These are phyloP conservation scores for Solanum chiquidenum DNA, from an alignment of 257 asterid species.

Conservation along the genomic window DNA sequence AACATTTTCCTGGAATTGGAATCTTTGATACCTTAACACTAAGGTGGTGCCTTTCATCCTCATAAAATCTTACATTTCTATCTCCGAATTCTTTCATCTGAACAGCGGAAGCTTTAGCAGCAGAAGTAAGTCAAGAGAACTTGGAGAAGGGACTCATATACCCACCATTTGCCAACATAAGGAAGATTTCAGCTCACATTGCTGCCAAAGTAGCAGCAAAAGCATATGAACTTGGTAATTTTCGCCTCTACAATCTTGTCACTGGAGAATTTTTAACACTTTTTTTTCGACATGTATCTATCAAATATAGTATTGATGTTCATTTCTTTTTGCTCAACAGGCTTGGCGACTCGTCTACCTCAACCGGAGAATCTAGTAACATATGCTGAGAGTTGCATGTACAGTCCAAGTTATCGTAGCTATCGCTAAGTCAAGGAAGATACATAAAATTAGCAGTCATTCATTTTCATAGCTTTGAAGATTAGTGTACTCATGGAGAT, in stretches of 20 bases:
- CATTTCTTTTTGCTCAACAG: slow-evolving; percentile 20
- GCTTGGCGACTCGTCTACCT: slow-evolving; percentile 82
- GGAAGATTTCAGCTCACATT: slow-evolving; percentile 83
- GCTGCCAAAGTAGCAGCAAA: slow-evolving; percentile 89
- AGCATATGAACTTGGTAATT: slow-evolving; percentile 78
- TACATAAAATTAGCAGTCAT: not conserved
- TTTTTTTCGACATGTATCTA: not conserved
- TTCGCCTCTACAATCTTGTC: not conserved
- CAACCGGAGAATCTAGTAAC: slow-evolving; percentile 56
- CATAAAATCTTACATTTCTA: not conserved
- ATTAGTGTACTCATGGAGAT: not conserved
- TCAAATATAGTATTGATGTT: not conserved
- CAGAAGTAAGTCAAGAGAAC: slow-evolving; percentile 62
- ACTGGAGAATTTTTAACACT: not conserved
- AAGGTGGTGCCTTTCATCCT: not conserved
- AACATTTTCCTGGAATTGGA: not conserved
- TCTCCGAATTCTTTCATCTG: not conserved
- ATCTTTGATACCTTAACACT: not conserved
- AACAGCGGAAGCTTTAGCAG: slow-evolving; percentile 90
- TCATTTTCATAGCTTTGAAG: not conserved
- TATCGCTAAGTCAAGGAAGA: slow-evolving; percentile 39
- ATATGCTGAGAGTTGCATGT: slow-evolving; percentile 84
- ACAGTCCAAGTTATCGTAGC: slow-evolving; percentile 73
- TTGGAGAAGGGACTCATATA: slow-evolving; percentile 69
- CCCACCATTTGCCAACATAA: slow-evolving; percentile 71